A percentile compares a stretch with the other conserved stretches of the same genome.
These are phyloP conservation scores for Orbilia brochopaga DNA, from an alignment of 2,329 filamentous ascomycete genomes.

Conservation along the genomic window DNA sequence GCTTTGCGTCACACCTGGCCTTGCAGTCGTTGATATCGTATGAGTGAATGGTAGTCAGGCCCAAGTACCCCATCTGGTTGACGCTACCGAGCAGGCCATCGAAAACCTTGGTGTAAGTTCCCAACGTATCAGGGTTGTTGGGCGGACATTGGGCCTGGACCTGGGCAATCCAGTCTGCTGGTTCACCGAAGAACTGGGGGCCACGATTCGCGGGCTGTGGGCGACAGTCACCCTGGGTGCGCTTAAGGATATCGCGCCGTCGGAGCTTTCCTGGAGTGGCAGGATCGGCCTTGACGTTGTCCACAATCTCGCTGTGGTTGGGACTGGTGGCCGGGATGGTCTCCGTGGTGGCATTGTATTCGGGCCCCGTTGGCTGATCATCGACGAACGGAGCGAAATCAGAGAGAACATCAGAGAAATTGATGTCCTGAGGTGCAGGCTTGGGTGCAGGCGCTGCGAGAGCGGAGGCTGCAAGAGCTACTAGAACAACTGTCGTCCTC, in stretches of 20 bases:
- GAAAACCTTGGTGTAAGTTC: constrained; percentile 56
- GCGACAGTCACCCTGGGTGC: constrained; percentile 29
- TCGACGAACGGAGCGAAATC: neutral
- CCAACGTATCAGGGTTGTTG: constrained; percentile 36
- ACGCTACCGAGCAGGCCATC: constrained; percentile 51
- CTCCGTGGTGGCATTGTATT: constrained; percentile 25
- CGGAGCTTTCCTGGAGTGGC: constrained; percentile 16
- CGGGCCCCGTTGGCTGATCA: constrained; percentile 33
- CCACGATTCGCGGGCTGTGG: constrained; percentile 27
- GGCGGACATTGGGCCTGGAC: constrained; percentile 33
- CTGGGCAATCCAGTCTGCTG: constrained; percentile 17
- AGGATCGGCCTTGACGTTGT: constrained; percentile 31
- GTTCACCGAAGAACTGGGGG: constrained; percentile 28
- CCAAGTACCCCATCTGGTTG: constrained; percentile 54
- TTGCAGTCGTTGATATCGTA: constrained; percentile 52
- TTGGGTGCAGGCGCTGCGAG: constrained; percentile 27
- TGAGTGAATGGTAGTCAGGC: constrained; percentile 51
- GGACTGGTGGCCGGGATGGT: constrained; percentile 31
- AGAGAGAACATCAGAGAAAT: constrained; percentile 18
- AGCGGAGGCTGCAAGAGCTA: constrained; percentile 22
- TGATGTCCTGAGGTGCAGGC: constrained; percentile 23
- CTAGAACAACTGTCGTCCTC: constrained; percentile 31
- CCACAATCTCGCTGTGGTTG: constrained; percentile 13
- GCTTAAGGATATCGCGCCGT: constrained; percentile 22
- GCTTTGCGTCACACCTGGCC: constrained; percentile 49